Conservation (phyloP, 768 basidiomycete species). For the Exsudoporus frostii region DNA sequence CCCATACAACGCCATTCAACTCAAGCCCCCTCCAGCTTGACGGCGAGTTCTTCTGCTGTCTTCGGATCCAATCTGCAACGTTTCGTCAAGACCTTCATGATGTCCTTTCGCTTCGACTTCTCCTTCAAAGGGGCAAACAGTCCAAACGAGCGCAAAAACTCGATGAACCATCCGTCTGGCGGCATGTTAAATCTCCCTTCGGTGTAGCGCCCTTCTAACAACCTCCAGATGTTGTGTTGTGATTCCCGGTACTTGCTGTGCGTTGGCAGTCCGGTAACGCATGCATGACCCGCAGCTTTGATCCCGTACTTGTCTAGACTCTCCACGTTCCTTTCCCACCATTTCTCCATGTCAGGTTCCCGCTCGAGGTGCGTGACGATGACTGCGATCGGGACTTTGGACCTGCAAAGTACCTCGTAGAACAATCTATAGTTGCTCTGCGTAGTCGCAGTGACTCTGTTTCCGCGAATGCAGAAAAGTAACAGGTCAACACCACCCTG, state of each 20-base stretch:
- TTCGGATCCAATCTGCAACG: conserved; percentile 25
- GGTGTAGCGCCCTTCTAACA: conserved; percentile 15
- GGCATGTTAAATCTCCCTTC: conserved; percentile 27
- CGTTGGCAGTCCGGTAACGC: conserved; percentile 33
- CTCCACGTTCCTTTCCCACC: conserved; percentile 31
- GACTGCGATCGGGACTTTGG: conserved; percentile 29
- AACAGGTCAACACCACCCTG: conserved; percentile 40
- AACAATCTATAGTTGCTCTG: conserved; percentile 42
- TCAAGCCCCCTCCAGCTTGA: conserved; percentile 9
- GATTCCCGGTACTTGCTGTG: conserved; percentile 30
- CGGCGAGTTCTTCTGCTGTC: conserved; percentile 21
- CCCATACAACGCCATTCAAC: neutral
- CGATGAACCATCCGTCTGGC: conserved; percentile 22
- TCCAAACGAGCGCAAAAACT: conserved; percentile 25
- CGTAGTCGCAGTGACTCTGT: conserved; percentile 36
- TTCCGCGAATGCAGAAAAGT: conserved; percentile 40
- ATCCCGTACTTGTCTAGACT: conserved; percentile 27
- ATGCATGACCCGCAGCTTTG: conserved; percentile 30
- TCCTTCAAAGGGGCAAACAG: conserved; percentile 22
- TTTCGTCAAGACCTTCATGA: conserved; percentile 26
- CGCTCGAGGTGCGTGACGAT: conserved; percentile 41
- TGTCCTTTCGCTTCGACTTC: conserved; percentile 21
- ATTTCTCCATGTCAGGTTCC: conserved; percentile 32
- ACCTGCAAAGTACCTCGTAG: conserved; percentile 40
- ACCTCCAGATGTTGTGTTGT: conserved; percentile 7